Conservation (phyloP, 1,284 basidiomycete species). For the Puccinia hordei region DNA sequence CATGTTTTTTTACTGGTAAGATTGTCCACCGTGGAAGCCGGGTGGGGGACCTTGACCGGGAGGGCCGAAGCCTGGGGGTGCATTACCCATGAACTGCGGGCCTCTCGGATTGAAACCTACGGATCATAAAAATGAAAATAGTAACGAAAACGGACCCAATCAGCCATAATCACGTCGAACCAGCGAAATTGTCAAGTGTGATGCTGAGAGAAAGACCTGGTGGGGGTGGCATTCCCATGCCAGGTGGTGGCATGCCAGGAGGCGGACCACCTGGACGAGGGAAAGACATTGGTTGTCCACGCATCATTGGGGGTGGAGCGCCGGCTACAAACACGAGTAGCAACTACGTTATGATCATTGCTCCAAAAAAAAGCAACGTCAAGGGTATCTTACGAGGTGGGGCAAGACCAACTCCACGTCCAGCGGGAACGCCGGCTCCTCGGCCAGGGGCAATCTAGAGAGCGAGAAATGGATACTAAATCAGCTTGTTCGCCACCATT, state of each 20-base stretch:
- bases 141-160: slow-evolving; percentile 61
- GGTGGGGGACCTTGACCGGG: slow-evolving; percentile 60
- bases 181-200: slow-evolving; percentile 65
- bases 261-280: slow-evolving; percentile 65
- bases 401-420: slow-evolving; percentile 94
- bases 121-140: slow-evolving; percentile 54
- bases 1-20: slow-evolving; percentile 17
- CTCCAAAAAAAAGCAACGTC: slow-evolving; percentile 53
- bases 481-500: slow-evolving; percentile 15
- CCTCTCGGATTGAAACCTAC: slow-evolving; percentile 42
- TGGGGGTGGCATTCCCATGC: slow-evolving; percentile 55
- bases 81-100: slow-evolving; percentile 62
- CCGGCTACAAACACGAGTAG: slow-evolving; percentile 52
- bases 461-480: slow-evolving; percentile 29
- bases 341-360: slow-evolving; percentile 51
- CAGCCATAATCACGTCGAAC: slow-evolving; percentile 74
- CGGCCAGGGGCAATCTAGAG: slow-evolving; percentile 79
- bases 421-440: slow-evolving; percentile 90
- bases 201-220: slow-evolving; percentile 13
- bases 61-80: slow-evolving; percentile 74
- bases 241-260: slow-evolving; percentile 63
- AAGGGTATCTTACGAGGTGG: slow-evolving; percentile 70
- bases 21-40: slow-evolving; percentile 49
- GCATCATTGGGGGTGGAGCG: slow-evolving; percentile 63
- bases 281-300: slow-evolving; percentile 80